Percentiles rank a stretch among this genome's conserved stretches.
Conservation (phyloP, 148 eudicot species). For the Chenopodium album region DNA sequence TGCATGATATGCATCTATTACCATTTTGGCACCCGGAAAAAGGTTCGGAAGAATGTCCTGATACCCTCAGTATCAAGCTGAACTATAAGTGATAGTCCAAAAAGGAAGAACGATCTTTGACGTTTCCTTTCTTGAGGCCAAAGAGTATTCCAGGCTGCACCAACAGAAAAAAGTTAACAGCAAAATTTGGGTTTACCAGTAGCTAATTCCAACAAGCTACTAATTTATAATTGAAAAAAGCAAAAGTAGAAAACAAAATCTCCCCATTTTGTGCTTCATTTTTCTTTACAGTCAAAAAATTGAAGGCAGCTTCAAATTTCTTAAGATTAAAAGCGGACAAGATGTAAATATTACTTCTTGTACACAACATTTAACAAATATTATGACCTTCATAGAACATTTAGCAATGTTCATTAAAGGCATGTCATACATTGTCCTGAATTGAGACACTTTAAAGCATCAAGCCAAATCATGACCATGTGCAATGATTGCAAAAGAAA, state of each 20-base stretch:
- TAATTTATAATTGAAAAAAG: not conserved
- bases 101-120: slow-evolving; percentile 92
- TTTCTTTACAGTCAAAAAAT: not conserved
- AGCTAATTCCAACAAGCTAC: not conserved
- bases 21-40: slow-evolving; percentile 92
- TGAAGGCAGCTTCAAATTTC: no score
- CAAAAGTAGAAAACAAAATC: not conserved
- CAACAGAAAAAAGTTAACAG: not conserved
- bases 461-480: not conserved
- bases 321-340: no score
- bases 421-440: not conserved
- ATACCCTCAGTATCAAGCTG: slow-evolving; percentile 89
- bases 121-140: slow-evolving; percentile 99
- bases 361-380: not conserved
- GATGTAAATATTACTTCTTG: not conserved
- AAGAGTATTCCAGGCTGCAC: slow-evolving; percentile 90
- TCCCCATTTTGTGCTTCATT: not conserved
- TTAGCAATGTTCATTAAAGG: not conserved
- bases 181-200: not conserved
- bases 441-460: not conserved
- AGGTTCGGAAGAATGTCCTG: slow-evolving; percentile 78
- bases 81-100: slow-evolving; percentile 87
- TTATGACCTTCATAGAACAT: not conserved
- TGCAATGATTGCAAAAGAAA: not conserved
- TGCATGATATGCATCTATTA: slow-evolving; percentile 19